A percentile compares a stretch with the other conserved stretches of the same genome.
Evolutionary conservation across 208 protist species (phyloP).

Genomic region (Vickermania ingenoplastis): DNA sequence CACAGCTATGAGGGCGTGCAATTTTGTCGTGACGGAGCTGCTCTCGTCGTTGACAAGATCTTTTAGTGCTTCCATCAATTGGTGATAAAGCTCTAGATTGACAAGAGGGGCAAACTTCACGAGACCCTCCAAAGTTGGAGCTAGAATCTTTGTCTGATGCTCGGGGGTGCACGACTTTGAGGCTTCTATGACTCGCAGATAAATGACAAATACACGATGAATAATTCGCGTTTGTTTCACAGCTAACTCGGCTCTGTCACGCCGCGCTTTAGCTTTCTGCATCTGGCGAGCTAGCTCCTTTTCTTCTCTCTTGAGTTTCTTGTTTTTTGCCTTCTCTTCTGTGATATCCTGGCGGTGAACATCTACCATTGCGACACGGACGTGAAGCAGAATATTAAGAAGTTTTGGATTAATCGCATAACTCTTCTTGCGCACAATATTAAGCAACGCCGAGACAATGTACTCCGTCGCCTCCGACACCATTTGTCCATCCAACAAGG

Average conservation of each 20-base stretch:
- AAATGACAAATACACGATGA: constrained; percentile 88
- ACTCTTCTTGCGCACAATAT: constrained; percentile 84
- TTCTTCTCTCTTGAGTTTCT: constrained; percentile 84
- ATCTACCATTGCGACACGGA: constrained; percentile 89
- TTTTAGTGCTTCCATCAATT: constrained; percentile 81
- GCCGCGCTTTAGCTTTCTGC: constrained; percentile 86
- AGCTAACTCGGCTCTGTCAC: constrained; percentile 75
- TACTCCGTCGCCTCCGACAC: constrained; percentile 79
- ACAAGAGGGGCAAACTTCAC: constrained; percentile 89
- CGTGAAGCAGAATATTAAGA: constrained; percentile 77
- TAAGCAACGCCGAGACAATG: constrained; percentile 65
- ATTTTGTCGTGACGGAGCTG: constrained; percentile 72
- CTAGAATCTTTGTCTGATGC: constrained; percentile 85
- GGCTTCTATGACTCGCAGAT: constrained; percentile 83
- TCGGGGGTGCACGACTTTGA: constrained; percentile 69
- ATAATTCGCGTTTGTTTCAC: constrained; percentile 83
- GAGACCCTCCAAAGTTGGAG: constrained; percentile 78
- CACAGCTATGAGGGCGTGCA: constrained; percentile 85
- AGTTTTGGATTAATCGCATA: constrained; percentile 91
- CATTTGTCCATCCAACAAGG: constrained; percentile 81
- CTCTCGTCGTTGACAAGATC: constrained; percentile 77
- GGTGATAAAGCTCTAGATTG: constrained; percentile 84
- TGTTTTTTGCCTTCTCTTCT: constrained; percentile 88
- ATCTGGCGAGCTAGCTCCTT: constrained; percentile 87
- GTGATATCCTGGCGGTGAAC: constrained; percentile 82